These are phyloP conservation scores for Fusarium incarnatum DNA, from an alignment of 2,329 filamentous ascomycete genomes.

Conservation along the genomic window DNA sequence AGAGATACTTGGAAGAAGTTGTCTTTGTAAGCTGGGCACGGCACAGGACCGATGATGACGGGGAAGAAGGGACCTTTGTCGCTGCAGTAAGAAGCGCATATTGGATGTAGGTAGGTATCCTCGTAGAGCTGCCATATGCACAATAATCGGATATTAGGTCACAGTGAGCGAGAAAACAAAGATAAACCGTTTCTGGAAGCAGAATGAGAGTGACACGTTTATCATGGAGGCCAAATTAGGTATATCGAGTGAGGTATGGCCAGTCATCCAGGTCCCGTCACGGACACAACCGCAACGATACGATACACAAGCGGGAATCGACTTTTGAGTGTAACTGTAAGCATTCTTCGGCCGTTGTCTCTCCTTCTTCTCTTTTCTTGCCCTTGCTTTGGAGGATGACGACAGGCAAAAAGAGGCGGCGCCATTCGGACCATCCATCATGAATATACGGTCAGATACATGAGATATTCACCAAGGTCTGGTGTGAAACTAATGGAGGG, in stretches of 20 bases:
- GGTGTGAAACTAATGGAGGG: not conserved
- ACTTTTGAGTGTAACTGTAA: constrained; percentile 5
- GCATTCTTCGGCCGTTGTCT: constrained; percentile 21
- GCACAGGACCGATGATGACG: not conserved
- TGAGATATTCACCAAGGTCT: not conserved
- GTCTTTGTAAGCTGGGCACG: constrained; percentile 2
- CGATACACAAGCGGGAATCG: not conserved
- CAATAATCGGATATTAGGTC: not conserved
- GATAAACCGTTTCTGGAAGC: constrained; percentile 21
- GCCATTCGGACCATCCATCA: constrained; percentile 20
- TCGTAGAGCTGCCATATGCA: not conserved
- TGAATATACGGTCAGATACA: constrained; percentile 9
- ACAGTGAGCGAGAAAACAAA: not conserved
- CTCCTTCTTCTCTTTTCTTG: not conserved
- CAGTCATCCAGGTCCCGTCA: not conserved
- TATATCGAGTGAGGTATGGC: not conserved
- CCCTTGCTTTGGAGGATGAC: constrained; percentile 22
- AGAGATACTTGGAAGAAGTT: not conserved
- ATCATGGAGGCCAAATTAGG: constrained; percentile 16
- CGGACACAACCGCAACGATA: constrained; percentile 7
- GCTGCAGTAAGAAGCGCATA: constrained; percentile 6
- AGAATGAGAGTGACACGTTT: constrained; percentile 23
- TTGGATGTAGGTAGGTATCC: not conserved
- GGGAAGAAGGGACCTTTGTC: constrained; percentile 17
- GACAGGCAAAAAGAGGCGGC: constrained; percentile 10